Base-by-base conservation (phyloP, 2,329 filamentous ascomycete species). In the Arthrobotrys musiformis region DNA sequence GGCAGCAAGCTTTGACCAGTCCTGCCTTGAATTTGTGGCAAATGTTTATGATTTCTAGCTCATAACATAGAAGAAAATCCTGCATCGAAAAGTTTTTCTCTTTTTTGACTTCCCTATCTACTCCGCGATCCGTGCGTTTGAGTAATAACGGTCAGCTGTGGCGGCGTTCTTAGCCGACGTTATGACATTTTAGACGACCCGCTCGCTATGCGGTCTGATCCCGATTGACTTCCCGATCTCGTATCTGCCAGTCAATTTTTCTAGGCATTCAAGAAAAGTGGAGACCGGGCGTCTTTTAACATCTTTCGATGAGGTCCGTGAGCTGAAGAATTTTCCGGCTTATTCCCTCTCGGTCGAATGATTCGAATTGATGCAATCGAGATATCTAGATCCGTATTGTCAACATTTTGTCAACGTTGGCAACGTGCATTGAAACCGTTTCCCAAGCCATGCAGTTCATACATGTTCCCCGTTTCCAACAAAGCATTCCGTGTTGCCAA, bases 401-500 rank as follows among this genome's bases (percentile, higher is more conserved):
- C n/a, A n/a, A n/a, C n/a, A 30, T 40, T 17, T 26, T 58, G 44
- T 26, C n/a, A 56, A 35, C n/a, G 50, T 56, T 17, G n/a, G n/a
- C n/a, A n/a, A n/a, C 17, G 35, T 37, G 50, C 50, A 56, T 22
- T 30, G 6, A 35, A 40, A 40, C 37, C 37, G 33, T 52, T n/a
- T n/a, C 26, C 46, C 26, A 11, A 52, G 22, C 24, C 46, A 17
- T 54, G 50, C 50, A 33, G 33, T 17, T n/a, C 44, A 40, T 5
- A 22, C 17, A 50, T n/a, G 42, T 50, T 26, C 17, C 13, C 19
- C 9, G 6, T 66, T 40, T 61, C 26, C 54, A 70, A 61, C 54
- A 70, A 40, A 30, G 30, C 46, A 42, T n/a, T 62, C 66, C 54
- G 66, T 54, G 66, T 61, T 70, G 66, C 66, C n/a, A 58, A 30